Conservation (phyloP, 805 yeast genomes). For the Kodamaea kaohsiungensis region DNA sequence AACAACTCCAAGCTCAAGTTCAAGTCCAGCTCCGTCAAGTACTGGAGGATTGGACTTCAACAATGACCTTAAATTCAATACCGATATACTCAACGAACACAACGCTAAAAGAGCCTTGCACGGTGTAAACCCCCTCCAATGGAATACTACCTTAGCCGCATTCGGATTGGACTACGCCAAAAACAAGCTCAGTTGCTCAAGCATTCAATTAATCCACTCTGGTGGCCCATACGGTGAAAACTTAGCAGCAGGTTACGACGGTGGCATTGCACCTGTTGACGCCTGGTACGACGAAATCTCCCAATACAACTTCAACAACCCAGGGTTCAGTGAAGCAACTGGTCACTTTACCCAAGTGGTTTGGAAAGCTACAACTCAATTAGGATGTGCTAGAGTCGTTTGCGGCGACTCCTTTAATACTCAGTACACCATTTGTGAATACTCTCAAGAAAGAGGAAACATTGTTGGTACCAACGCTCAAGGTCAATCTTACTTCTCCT, state of each 20-base stretch:
- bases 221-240: slow-evolving; percentile 42
- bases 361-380: slow-evolving; percentile 32
- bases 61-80: slow-evolving; percentile 21
- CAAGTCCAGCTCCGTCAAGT: neutral
- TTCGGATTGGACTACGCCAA: slow-evolving; percentile 34
- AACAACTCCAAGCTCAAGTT: slow-evolving; percentile 13
- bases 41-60: slow-evolving; percentile 10
- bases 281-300: slow-evolving; percentile 44
- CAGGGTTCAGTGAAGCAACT: slow-evolving; percentile 15
- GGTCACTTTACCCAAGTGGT: slow-evolving; percentile 42
- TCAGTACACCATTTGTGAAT: slow-evolving; percentile 71
- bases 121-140: slow-evolving; percentile 25
- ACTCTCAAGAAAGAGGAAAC: slow-evolving; percentile 54
- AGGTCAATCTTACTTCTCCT: slow-evolving; percentile 37
- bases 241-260: slow-evolving; percentile 38
- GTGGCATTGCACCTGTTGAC: slow-evolving; percentile 29
- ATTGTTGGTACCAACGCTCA: slow-evolving; percentile 37
- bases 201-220: slow-evolving; percentile 30
- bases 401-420: slow-evolving; percentile 48
- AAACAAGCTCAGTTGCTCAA: slow-evolving; percentile 33
- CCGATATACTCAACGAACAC: slow-evolving; percentile 34
- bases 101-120: slow-evolving; percentile 33
- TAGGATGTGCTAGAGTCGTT: slow-evolving; percentile 40
- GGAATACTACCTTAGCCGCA: slow-evolving; percentile 32
- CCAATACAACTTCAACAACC: slow-evolving; percentile 25